Evolutionary conservation across 495 filamentous ascomycete genomes (phyloP).

Genomic region (Sabuloglossum arenarium): DNA sequence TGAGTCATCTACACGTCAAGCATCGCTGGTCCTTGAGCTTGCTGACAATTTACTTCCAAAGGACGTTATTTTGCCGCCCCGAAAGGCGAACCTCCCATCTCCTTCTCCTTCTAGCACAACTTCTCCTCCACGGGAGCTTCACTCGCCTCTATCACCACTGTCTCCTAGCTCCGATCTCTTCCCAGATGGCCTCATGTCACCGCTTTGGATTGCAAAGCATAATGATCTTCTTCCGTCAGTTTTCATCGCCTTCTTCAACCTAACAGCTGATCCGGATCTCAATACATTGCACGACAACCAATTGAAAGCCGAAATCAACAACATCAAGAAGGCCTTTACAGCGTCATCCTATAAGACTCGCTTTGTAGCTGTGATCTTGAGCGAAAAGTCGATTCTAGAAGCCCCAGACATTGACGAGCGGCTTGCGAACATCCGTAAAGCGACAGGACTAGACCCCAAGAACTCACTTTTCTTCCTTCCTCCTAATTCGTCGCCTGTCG

Average conservation of each 20-base stretch:
- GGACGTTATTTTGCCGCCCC: constrained; percentile 38
- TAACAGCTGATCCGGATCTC: constrained; percentile 45
- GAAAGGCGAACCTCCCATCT: constrained; percentile 38
- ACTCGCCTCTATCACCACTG: constrained; percentile 77
- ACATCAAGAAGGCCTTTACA: constrained; percentile 39
- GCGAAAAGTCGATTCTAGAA: constrained; percentile 39
- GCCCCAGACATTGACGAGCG: constrained; percentile 51
- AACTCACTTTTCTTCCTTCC: constrained; percentile 56
- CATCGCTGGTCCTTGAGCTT: not conserved
- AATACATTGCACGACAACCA: constrained; percentile 63
- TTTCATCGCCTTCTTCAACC: constrained; percentile 52
- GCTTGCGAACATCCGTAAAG: constrained; percentile 48
- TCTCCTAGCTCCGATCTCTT: constrained; percentile 60
- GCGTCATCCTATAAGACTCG: constrained; percentile 52
- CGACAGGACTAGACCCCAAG: constrained; percentile 61
- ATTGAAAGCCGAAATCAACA: constrained; percentile 72
- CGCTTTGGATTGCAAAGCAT: constrained; percentile 69
- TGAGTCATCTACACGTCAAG: not conserved
- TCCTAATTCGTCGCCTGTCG: constrained; percentile 34
- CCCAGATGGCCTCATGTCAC: constrained; percentile 68
- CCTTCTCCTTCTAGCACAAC: constrained; percentile 12
- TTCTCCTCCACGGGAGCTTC: constrained; percentile 28
- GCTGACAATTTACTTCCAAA: constrained; percentile 12
- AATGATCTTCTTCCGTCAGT: constrained; percentile 59
- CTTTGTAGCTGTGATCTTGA: constrained; percentile 56